A percentile compares a stretch with the other conserved stretches of the same genome.
These are phyloP conservation scores for Cucumis cinereus DNA, from an alignment of 306 rosid genomes.

Conservation along the genomic window DNA sequence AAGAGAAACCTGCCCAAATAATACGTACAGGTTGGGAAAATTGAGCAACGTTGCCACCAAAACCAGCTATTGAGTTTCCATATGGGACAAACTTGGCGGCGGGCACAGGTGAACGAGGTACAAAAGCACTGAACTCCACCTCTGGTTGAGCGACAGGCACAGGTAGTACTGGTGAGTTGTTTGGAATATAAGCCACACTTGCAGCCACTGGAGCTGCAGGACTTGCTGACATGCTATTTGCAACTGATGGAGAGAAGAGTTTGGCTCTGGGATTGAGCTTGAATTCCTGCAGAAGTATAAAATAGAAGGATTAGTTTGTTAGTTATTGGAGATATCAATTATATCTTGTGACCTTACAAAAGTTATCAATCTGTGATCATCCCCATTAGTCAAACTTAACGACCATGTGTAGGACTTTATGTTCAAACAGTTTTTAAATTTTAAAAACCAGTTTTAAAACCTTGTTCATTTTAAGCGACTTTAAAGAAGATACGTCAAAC, in stretches of 20 bases:
- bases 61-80: slow-evolving; percentile 44
- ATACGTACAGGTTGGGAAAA: slow-evolving; percentile 67
- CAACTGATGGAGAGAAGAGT: slow-evolving; percentile 60
- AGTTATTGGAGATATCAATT: background rate
- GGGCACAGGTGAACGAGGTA: slow-evolving; percentile 47
- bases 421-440: background rate
- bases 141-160: slow-evolving; percentile 49
- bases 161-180: slow-evolving; percentile 33
- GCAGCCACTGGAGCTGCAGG: slow-evolving; percentile 38
- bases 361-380: background rate
- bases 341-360: background rate
- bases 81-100: slow-evolving; percentile 50
- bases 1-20: slow-evolving; percentile 9
- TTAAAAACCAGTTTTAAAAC: background rate
- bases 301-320: background rate
- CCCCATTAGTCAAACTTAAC: background rate
- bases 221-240: slow-evolving; percentile 24
- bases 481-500: background rate
- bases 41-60: slow-evolving; percentile 53
- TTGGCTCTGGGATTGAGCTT: slow-evolving; percentile 92
- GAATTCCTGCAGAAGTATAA: slow-evolving; percentile 44
- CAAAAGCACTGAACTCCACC: slow-evolving; percentile 29
- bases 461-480: background rate
- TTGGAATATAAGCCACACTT: slow-evolving; percentile 51
- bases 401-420: background rate